Evolutionary conservation across 495 filamentous ascomycete genomes (phyloP).

Genomic region (Neurospora sublineolata): DNA sequence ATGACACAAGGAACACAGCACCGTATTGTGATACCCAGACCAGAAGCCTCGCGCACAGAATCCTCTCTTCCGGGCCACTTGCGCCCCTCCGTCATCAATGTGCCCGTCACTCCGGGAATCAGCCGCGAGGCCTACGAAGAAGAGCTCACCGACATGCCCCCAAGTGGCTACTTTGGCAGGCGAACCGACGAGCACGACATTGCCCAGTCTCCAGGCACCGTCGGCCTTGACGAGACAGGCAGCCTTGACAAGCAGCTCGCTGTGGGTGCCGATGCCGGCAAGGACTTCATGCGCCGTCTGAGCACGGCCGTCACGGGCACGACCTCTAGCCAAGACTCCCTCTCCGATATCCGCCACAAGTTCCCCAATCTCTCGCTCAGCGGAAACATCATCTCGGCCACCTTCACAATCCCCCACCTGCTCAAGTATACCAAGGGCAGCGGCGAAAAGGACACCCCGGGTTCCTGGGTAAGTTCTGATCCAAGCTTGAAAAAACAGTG

Average conservation of each 20-base stretch:
- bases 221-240: slow-evolving; percentile 5
- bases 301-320: slow-evolving; percentile 36
- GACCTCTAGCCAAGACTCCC: slow-evolving; percentile 29
- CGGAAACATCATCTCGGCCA: slow-evolving; percentile 75
- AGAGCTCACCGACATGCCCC: slow-evolving; percentile 8
- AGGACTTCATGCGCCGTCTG: slow-evolving; percentile 53
- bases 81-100: slow-evolving; percentile 19
- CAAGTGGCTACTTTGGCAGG: slow-evolving; percentile 29
- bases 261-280: slow-evolving; percentile 42
- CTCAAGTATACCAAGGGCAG: slow-evolving; percentile 52
- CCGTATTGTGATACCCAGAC: neutral
- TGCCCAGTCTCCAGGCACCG: slow-evolving; percentile 11
- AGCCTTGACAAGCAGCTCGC: slow-evolving; percentile 35
- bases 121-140: slow-evolving; percentile 24
- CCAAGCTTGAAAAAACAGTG: neutral
- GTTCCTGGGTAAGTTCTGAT: neutral
- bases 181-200: slow-evolving; percentile 19
- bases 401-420: slow-evolving; percentile 73
- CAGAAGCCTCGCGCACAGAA: slow-evolving; percentile 6
- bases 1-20: neutral
- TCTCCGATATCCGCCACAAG: slow-evolving; percentile 45
- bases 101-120: slow-evolving; percentile 43
- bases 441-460: slow-evolving; percentile 21
- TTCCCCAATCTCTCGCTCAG: slow-evolving; percentile 62
- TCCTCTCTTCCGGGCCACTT: slow-evolving; percentile 25